Conservation (phyloP, 2,329 filamentous ascomycete genomes). For the Apiospora hydei region DNA sequence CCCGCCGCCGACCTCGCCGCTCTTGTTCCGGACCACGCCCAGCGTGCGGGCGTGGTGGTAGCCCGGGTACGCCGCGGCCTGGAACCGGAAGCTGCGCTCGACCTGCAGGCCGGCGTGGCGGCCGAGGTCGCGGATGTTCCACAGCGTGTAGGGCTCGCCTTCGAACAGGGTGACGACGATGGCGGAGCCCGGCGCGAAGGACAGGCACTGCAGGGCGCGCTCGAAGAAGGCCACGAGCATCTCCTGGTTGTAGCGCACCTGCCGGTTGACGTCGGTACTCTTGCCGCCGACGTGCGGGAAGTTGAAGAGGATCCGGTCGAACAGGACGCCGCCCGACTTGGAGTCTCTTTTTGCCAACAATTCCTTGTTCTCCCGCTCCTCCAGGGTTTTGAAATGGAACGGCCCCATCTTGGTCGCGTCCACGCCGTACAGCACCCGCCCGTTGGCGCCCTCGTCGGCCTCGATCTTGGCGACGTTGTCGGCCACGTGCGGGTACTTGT, state of each 20-base stretch:
- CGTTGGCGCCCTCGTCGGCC: slow-evolving; percentile 42
- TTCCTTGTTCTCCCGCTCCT: slow-evolving; percentile 33
- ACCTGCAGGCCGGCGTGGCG: slow-evolving; percentile 78
- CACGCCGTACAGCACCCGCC: slow-evolving; percentile 64
- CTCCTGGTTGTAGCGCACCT: slow-evolving; percentile 90
- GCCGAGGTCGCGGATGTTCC: slow-evolving; percentile 90
- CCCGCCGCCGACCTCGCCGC: slow-evolving; percentile 51
- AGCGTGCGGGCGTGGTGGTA: slow-evolving; percentile 78
- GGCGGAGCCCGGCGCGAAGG: slow-evolving; percentile 62
- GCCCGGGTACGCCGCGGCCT: slow-evolving; percentile 71
- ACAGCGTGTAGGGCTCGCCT: slow-evolving; percentile 91
- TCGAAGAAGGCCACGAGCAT: slow-evolving; percentile 74
- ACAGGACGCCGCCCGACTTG: slow-evolving; percentile 46
- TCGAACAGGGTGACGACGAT: slow-evolving; percentile 92
- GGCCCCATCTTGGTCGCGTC: slow-evolving; percentile 70
- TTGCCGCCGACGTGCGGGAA: slow-evolving; percentile 96
- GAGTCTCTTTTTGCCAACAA: slow-evolving; percentile 38
- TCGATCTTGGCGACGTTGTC: slow-evolving; percentile 64
- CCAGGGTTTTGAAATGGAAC: slow-evolving; percentile 47
- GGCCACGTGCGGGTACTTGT: slow-evolving; percentile 77
- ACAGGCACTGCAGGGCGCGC: slow-evolving; percentile 47
- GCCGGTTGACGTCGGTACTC: slow-evolving; percentile 90
- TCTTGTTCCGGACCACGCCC: slow-evolving; percentile 64
- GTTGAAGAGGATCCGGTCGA: slow-evolving; percentile 90
- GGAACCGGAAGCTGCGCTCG: slow-evolving; percentile 74